These are phyloP conservation scores for Mycena galericulata DNA, from an alignment of 768 basidiomycete genomes.

Conservation along the genomic window DNA sequence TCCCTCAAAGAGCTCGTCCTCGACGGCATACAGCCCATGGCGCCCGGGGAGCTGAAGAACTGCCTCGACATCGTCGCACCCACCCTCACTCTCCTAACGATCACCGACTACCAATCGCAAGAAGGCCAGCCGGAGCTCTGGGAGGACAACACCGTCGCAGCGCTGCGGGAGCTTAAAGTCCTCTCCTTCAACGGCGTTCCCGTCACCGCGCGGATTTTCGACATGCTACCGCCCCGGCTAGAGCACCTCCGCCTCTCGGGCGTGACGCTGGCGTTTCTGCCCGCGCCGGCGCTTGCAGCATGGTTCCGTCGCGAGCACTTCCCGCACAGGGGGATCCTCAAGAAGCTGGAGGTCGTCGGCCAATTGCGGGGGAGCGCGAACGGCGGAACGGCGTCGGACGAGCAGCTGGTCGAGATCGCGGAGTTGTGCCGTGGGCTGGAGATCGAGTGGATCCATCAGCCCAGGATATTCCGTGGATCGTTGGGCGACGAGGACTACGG, in stretches of 20 bases:
- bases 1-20: conserved; percentile 12
- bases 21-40: conserved; percentile 1
- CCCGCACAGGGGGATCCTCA: neutral
- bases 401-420: neutral
- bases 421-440: neutral
- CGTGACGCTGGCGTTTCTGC: neutral
- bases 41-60: neutral
- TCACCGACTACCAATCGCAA: neutral
- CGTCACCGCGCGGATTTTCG: neutral
- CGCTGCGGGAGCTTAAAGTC: neutral
- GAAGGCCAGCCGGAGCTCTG: neutral
- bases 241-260: conserved; percentile 1
- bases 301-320: neutral
- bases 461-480: conserved; percentile 9
- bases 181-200: conserved; percentile 9
- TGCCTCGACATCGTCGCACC: conserved; percentile 7
- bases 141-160: conserved; percentile 11
- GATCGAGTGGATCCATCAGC: neutral
- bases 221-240: conserved; percentile 3
- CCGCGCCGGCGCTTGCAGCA: neutral
- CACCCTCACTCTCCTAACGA: conserved; percentile 4
- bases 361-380: neutral
- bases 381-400: neutral
- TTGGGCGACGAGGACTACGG: too few relatives aligned
- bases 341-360: conserved; percentile 7